Evolutionary conservation across 148 eudicot genomes (phyloP).

Genomic region (Rhododendron ferrugineum): DNA sequence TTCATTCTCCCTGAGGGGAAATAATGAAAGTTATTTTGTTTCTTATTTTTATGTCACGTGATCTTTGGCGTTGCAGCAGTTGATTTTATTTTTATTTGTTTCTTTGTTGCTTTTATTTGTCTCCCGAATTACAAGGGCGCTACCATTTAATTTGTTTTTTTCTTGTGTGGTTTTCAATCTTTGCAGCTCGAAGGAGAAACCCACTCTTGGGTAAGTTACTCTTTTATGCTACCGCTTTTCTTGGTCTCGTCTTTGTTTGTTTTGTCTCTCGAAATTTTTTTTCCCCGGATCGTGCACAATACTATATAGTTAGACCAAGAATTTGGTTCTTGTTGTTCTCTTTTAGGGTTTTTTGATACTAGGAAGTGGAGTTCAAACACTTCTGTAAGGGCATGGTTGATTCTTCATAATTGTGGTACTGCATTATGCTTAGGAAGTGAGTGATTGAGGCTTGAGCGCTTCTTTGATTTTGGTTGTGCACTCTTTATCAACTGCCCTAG

Average conservation of each 20-base stretch:
- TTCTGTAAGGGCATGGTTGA: neutral
- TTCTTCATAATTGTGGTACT: neutral
- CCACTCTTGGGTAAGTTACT: slow-evolving; percentile 21
- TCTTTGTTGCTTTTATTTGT: neutral
- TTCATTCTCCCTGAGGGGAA: neutral
- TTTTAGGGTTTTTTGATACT: neutral
- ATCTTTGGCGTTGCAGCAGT: neutral
- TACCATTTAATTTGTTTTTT: neutral
- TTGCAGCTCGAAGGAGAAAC: slow-evolving; percentile 23
- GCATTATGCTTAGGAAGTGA: neutral
- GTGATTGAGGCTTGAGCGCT: neutral
- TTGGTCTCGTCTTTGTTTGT: neutral
- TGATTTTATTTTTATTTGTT: neutral
- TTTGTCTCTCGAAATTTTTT: neutral
- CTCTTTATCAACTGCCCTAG: neutral
- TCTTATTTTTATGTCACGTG: neutral
- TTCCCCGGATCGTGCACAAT: neutral
- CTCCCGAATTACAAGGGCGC: too few relatives aligned
- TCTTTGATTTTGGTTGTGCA: neutral
- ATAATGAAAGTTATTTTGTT: neutral
- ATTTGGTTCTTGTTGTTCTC: neutral
- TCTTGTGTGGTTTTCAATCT: neutral
- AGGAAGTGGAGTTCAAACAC: neutral
- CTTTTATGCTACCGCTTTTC: neutral
- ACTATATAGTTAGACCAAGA: neutral